Percentiles rank a stretch among this genome's conserved stretches.
Evolutionary conservation across 176 grass and related monocot genomes (phyloP).

Genomic region (Aegilops longissima): DNA sequence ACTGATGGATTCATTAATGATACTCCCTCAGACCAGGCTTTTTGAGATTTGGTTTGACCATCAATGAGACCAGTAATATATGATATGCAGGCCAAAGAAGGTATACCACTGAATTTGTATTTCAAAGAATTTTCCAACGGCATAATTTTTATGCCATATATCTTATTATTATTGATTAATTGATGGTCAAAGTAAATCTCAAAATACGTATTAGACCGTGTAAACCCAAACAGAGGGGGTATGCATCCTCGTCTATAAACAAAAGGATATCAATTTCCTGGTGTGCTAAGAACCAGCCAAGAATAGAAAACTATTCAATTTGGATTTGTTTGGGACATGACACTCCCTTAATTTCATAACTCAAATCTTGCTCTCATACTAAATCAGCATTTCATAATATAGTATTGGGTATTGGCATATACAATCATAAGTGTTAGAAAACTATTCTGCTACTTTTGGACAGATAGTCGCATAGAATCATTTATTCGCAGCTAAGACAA

Average conservation of each 20-base stretch:
- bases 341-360: not conserved
- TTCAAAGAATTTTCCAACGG: too few relatives aligned
- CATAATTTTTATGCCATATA: too few relatives aligned
- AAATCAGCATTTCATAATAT: not conserved
- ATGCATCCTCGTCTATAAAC: not conserved
- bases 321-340: not conserved
- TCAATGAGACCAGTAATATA: too few relatives aligned
- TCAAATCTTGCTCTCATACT: not conserved
- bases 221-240: not conserved
- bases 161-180: not conserved
- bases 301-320: not conserved
- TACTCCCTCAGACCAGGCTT: too few relatives aligned
- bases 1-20: not conserved
- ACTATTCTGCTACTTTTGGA: not conserved
- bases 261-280: too few relatives aligned
- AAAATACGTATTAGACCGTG: too few relatives aligned
- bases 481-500: not conserved
- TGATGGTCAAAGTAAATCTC: too few relatives aligned
- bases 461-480: not conserved
- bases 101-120: too few relatives aligned
- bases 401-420: not conserved
- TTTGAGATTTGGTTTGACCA: too few relatives aligned
- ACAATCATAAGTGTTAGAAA: not conserved
- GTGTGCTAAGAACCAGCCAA: not conserved
- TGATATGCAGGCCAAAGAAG: too few relatives aligned